phyloP scores from a whole-genome alignment of 768 basidiomycete genomes.

The Macrolepiota dolichaula region DNA sequence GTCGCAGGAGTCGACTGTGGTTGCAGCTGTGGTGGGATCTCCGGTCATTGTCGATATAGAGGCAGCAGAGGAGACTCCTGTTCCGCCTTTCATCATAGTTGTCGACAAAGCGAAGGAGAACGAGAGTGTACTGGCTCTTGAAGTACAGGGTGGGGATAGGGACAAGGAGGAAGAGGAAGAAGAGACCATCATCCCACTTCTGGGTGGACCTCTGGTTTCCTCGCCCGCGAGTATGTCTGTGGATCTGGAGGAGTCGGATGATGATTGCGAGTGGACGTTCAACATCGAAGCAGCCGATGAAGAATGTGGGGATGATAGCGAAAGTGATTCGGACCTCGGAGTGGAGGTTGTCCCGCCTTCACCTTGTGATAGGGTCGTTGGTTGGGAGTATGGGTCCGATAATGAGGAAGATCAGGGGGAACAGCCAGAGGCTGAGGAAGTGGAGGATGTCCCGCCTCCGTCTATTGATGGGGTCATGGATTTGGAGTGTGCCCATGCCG shows the following conservation, averaged over 20 bases:
- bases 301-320: neutral
- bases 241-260: neutral
- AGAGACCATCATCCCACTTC: conserved; percentile 1
- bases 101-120: neutral
- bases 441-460: neutral
- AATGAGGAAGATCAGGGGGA: neutral
- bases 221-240: conserved; percentile 2
- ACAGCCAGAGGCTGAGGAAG: no score
- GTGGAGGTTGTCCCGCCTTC: neutral
- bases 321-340: neutral
- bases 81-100: neutral
- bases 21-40: neutral
- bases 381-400: neutral
- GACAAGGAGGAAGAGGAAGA: conserved; percentile 12
- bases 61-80: neutral
- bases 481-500: neutral
- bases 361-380: neutral
- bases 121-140: neutral
- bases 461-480: neutral
- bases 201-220: conserved; percentile 9
- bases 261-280: neutral
- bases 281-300: neutral
- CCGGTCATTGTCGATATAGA: neutral
- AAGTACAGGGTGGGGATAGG: neutral
- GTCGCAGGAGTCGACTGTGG: neutral